phyloP scores from a whole-genome alignment of 2,329 filamentous ascomycete species.

The Scortechinia acanthostroma region DNA sequence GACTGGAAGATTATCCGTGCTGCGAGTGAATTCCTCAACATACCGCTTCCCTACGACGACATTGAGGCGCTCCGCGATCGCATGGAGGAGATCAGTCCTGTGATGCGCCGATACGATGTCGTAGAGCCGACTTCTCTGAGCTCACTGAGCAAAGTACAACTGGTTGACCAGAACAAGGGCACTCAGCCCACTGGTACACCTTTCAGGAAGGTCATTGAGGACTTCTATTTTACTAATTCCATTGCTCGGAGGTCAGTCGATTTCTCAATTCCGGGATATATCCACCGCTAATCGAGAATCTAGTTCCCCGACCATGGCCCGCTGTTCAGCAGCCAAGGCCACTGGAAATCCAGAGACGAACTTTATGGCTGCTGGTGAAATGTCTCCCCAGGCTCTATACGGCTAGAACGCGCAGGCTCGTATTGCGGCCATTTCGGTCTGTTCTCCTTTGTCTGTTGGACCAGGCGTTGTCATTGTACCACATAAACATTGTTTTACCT shows the following conservation, averaged over 20 bases:
- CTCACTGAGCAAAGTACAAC: slow-evolving; percentile 81
- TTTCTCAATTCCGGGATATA: too few relatives aligned
- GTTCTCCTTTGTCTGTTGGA: not conserved
- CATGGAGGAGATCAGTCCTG: slow-evolving; percentile 90
- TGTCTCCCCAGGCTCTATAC: slow-evolving; percentile 13
- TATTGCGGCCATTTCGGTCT: not conserved
- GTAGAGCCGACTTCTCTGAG: slow-evolving; percentile 73
- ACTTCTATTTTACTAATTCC: slow-evolving; percentile 97
- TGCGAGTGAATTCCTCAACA: slow-evolving; percentile 81
- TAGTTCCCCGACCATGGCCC: slow-evolving; percentile 95
- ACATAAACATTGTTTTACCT: slow-evolving; percentile 3
- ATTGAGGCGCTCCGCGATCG: slow-evolving; percentile 82
- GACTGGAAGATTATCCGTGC: slow-evolving; percentile 99
- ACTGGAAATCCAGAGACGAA: slow-evolving; percentile 72
- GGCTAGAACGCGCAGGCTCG: slow-evolving; percentile 8
- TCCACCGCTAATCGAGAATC: too few relatives aligned
- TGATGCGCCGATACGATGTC: slow-evolving; percentile 81
- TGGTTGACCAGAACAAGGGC: slow-evolving; percentile 94
- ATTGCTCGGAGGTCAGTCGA: slow-evolving; percentile 85
- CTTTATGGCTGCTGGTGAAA: slow-evolving; percentile 66
- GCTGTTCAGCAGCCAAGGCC: slow-evolving; percentile 88
- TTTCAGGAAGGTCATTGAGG: slow-evolving; percentile 79
- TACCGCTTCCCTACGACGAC: slow-evolving; percentile 85
- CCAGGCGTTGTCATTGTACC: not conserved
- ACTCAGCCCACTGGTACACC: slow-evolving; percentile 64